A percentile compares a stretch with the other conserved stretches of the same genome.
These are phyloP conservation scores for Xylaria sp. DNA, from an alignment of 2,329 filamentous ascomycete genomes.

Conservation along the genomic window DNA sequence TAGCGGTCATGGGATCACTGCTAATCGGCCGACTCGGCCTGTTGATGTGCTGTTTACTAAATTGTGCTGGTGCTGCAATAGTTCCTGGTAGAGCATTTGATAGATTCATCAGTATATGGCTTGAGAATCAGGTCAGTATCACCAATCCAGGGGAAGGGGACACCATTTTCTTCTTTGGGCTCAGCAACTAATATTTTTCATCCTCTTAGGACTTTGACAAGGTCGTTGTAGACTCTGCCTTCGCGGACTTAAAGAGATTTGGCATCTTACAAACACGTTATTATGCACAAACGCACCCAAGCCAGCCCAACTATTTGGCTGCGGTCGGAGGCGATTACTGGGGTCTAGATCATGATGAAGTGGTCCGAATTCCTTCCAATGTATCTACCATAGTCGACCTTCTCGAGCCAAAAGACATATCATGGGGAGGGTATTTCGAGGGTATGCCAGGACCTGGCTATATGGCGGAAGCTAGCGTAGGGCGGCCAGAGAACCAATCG, in stretches of 20 bases:
- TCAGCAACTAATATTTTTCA: slow-evolving; percentile 21
- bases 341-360: slow-evolving; percentile 58
- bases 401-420: slow-evolving; percentile 53
- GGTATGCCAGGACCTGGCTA: slow-evolving; percentile 58
- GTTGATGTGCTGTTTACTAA: slow-evolving; percentile 34
- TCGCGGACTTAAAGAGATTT: slow-evolving; percentile 54
- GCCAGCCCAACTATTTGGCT: slow-evolving; percentile 60
- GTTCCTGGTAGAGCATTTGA: slow-evolving; percentile 54
- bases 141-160: neutral
- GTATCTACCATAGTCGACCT: slow-evolving; percentile 59
- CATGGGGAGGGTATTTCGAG: slow-evolving; percentile 60
- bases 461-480: slow-evolving; percentile 55
- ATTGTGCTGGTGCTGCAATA: slow-evolving; percentile 39
- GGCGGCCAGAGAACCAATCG: slow-evolving; percentile 35
- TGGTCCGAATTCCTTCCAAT: slow-evolving; percentile 55
- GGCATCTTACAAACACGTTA: slow-evolving; percentile 58
- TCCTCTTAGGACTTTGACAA: slow-evolving; percentile 54
- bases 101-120: slow-evolving; percentile 57
- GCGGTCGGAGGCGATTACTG: slow-evolving; percentile 60
- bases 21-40: slow-evolving; percentile 34
- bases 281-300: slow-evolving; percentile 57
- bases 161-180: neutral
- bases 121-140: slow-evolving; percentile 54
- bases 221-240: slow-evolving; percentile 52
- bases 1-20: slow-evolving; percentile 32